Base-by-base conservation (phyloP, 1,284 basidiomycete species). In the Pseudozyma pruni region DNA sequence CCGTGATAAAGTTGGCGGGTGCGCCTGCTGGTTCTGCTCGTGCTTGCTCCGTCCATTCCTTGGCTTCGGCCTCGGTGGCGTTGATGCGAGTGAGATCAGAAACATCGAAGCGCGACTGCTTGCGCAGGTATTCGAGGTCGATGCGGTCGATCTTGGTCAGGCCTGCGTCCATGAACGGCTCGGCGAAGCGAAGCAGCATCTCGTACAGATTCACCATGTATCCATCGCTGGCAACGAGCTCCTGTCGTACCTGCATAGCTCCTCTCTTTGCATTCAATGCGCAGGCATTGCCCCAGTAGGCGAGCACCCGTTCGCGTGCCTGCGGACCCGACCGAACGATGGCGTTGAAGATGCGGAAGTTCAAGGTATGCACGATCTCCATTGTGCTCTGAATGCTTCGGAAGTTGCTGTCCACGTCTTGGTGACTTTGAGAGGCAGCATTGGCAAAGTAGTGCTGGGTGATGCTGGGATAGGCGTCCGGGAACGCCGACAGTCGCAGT, bases 111-210 rank as follows among this genome's bases (percentile, higher is more conserved):
- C 76, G 70, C 41, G 53, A 72, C 69, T 81, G 79, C 31, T 46
- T 58, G 37, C 72, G 67, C 27, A 78, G 35, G 83, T 91, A 98
- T 19, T 90, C 84, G 4, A 89, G 85, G 78, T 98, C 94, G 53
- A 98, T 92, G 52, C 92, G 90, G 81, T 98, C 92, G 31, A 82
- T 82, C 71, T 98, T 98, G 48, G 90, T 89, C 77, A 90, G 95
- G 53, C 87, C 88, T 0, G 91, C 89, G 82, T 98, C 95, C 87
- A 98, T 93, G 81, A 98, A 97, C 0, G 96, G 96, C 72, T 94
- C 92, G n/a, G 93, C 91, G 74, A 99, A 92, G 19, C 90, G 88
- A 38, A 94, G 85, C 22, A 98, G 83, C 17, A 96, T 85, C 34
- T 88, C 87, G 78, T 94, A 92, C 35, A 95, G 76, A 76, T 98